These are phyloP conservation scores for Paecilomyces sp. DNA, from an alignment of 2,329 filamentous ascomycete species.

Conservation along the genomic window DNA sequence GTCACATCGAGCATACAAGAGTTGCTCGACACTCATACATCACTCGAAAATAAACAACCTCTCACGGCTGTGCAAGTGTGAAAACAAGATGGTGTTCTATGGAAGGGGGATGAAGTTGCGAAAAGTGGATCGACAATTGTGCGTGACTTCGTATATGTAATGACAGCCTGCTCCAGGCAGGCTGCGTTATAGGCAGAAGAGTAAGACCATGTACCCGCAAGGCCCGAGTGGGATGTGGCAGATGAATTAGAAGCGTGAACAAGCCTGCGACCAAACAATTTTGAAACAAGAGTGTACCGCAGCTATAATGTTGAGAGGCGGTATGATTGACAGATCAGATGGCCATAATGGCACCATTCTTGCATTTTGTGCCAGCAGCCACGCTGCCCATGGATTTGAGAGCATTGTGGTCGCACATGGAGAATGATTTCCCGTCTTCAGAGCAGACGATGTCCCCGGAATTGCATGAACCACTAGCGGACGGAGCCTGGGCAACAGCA, in stretches of 20 bases:
- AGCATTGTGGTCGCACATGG: conserved; percentile 22
- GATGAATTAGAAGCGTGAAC: not conserved
- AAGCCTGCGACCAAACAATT: not conserved
- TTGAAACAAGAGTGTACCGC: not conserved
- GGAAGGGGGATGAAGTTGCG: not conserved
- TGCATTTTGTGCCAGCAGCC: conserved; percentile 28
- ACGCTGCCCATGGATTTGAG: conserved; percentile 31
- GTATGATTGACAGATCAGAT: not conserved
- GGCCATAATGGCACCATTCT: conserved; percentile 14
- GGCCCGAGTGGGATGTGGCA: not conserved
- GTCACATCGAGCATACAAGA: not conserved
- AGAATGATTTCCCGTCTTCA: conserved; percentile 23
- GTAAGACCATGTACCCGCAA: not conserved
- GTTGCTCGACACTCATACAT: not conserved
- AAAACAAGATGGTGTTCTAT: not conserved
- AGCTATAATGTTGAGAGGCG: not conserved
- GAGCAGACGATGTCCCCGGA: conserved; percentile 27
- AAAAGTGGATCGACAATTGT: not conserved
- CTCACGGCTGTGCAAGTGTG: not conserved
- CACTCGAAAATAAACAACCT: not conserved
- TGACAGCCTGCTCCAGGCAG: not conserved
- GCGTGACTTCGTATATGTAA: not conserved
- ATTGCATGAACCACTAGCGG: conserved; percentile 10
- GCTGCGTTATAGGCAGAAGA: not conserved
- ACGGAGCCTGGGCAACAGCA: not conserved